Evolutionary conservation across 164 flowering plant genomes (phyloP), one percentile per base, ranked within the genome.

Genomic region (Magnolia officinalis): DNA sequence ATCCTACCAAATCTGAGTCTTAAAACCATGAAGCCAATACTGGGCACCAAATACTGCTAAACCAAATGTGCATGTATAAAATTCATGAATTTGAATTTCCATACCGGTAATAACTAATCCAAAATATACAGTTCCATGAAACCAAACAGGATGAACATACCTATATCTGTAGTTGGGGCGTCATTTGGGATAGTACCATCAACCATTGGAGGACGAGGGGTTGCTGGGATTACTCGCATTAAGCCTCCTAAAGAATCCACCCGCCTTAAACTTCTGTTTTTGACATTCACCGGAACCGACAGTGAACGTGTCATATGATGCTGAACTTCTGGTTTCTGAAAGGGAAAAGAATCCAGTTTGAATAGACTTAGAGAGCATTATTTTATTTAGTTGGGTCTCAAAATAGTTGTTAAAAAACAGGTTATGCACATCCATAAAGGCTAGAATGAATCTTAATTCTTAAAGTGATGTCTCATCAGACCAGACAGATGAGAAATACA

Each of bases 211-310:
- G 86, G 77, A 49, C 87, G 88, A 77, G 88, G 88, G 24, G 88
- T 86, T 77, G 81, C 83, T 58, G 91, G 81, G 72, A 90, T 85
- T 50, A 92, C 90, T 63, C 94, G 92, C 19, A 92, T 86, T 66
- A 91, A 45, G 67, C 85, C 86, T 74, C 91, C 86, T 29, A 77
- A 73, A 20, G 94, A 92, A 79, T 88, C 90, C 50, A 77, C 75
- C 78, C 89, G 80, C 76, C 88, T 82, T 82, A 88, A 80, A 79
- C 89, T 86, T 84, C 87, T 79, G 19, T 76, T 73, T 80, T 86
- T 90, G 49, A 86, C 83, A 82, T 89, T 90, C 51, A 86, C 87
- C 13, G 96, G 96, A 78, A 89, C 96, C 65, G 96, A 92, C 6
- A 87, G 78, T 45, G 91, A 92, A 70, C 96, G 91, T 61, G 80